These are phyloP conservation scores for Eucalyptus erythrocorys DNA, from an alignment of 345 rosid species.

Conservation along the genomic window DNA sequence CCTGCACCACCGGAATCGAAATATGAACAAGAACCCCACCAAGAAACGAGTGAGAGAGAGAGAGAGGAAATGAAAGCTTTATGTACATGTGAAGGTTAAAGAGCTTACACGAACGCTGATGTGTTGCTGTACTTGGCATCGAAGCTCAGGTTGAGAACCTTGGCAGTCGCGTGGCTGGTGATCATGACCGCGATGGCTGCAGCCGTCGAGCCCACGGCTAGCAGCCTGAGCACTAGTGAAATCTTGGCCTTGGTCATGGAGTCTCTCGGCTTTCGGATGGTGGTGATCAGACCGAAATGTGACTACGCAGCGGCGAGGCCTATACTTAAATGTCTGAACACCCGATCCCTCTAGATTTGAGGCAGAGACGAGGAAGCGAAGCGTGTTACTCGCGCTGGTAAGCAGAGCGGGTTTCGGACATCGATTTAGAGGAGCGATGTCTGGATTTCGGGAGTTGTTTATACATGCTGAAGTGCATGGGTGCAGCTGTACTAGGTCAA, in stretches of 20 bases:
- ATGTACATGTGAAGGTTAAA: not conserved
- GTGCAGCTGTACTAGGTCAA: not conserved
- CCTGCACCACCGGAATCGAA: constrained; percentile 3
- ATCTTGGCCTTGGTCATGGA: constrained; percentile 3
- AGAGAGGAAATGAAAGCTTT: not conserved
- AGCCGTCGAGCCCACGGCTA: constrained; percentile 23
- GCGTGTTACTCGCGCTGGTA: accelerated
- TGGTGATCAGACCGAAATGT: not conserved
- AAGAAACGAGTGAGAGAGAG: not conserved
- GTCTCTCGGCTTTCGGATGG: not conserved
- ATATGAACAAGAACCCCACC: not conserved
- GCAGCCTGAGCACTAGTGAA: constrained; percentile 18
- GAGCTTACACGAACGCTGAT: constrained; percentile 33
- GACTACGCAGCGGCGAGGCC: not conserved
- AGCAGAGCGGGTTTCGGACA: not conserved
- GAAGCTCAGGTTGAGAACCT: constrained; percentile 43
- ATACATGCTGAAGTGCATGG: accelerated
- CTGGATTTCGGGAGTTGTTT: not conserved
- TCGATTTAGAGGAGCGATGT: not conserved
- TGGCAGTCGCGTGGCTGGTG: constrained; percentile 26
- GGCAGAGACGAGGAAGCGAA: not conserved
- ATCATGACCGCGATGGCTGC: constrained; percentile 31
- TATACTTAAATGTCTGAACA: not conserved
- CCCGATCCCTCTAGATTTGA: not conserved
- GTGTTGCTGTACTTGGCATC: constrained; percentile 34